A percentile compares a stretch with the other conserved stretches of the same genome.
Evolutionary conservation across 306 rosid genomes (phyloP).

Genomic region (Prunus campanulata): DNA sequence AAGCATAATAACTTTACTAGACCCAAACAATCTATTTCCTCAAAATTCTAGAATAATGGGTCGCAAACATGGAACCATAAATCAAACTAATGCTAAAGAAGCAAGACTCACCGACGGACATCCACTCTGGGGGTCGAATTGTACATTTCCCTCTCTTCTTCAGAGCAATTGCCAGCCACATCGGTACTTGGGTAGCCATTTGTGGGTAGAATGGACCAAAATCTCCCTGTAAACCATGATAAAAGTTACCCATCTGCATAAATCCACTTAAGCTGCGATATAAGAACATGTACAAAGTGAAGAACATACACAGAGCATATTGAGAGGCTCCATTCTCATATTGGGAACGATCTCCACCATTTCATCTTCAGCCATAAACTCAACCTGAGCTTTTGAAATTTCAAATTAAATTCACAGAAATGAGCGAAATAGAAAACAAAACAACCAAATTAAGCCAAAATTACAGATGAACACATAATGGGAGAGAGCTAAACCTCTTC

Average conservation of each 20-base stretch:
- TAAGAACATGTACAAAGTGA: constrained; percentile 1
- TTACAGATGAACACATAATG: not conserved
- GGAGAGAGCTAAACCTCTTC: constrained; percentile 38
- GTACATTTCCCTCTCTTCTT: constrained; percentile 87
- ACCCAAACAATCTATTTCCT: not conserved
- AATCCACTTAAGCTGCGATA: not conserved
- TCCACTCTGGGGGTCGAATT: constrained; percentile 76
- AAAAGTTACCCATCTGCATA: not conserved
- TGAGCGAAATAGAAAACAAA: not conserved
- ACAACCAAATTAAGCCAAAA: not conserved
- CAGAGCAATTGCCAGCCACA: constrained; percentile 88
- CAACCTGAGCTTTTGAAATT: constrained; percentile 45
- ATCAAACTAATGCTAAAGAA: not conserved
- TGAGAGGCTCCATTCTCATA: constrained; percentile 78
- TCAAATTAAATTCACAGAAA: not conserved
- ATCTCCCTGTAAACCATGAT: constrained; percentile 61
- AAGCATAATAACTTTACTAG: not conserved
- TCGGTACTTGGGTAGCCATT: constrained; percentile 65
- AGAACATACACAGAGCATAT: constrained; percentile 57
- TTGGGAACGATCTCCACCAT: constrained; percentile 73
- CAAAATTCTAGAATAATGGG: not conserved
- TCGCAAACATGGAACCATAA: not conserved
- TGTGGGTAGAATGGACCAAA: constrained; percentile 88
- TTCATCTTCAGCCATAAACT: constrained; percentile 87
- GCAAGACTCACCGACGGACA: constrained; percentile 65